A percentile compares a stretch with the other conserved stretches of the same genome.
phyloP scores from a whole-genome alignment of 2,329 filamentous ascomycete genomes.

The Sporothrix pallida region DNA sequence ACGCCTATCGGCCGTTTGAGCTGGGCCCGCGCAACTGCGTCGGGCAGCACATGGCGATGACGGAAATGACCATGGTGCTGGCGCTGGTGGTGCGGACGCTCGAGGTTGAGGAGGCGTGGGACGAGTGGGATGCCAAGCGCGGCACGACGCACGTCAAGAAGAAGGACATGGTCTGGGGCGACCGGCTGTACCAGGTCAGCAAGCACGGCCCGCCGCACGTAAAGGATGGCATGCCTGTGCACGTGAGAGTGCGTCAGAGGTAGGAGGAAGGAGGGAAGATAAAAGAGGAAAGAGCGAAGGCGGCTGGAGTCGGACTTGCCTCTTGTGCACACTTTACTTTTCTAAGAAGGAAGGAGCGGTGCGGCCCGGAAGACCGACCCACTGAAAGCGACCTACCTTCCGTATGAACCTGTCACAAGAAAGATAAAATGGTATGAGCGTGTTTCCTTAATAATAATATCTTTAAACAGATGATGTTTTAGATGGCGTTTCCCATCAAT shows the following conservation, averaged over 20 bases:
- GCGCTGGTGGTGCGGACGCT: constrained; percentile 34
- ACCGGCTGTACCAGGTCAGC: constrained; percentile 44
- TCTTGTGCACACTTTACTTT: too few relatives aligned
- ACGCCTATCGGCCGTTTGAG: constrained; percentile 62
- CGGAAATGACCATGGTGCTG: constrained; percentile 35
- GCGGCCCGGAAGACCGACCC: too few relatives aligned
- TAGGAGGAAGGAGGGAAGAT: background rate
- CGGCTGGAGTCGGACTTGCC: too few relatives aligned
- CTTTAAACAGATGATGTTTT: too few relatives aligned
- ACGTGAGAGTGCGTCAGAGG: constrained; percentile 41
- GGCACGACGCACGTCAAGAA: constrained; percentile 30
- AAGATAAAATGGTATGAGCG: too few relatives aligned
- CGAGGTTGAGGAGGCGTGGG: constrained; percentile 36
- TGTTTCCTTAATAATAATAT: too few relatives aligned
- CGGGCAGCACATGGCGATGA: constrained; percentile 50
- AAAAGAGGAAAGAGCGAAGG: too few relatives aligned
- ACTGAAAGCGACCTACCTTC: too few relatives aligned
- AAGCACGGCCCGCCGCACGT: constrained; percentile 42
- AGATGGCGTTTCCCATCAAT: too few relatives aligned
- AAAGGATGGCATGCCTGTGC: constrained; percentile 50
- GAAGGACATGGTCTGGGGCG: constrained; percentile 42
- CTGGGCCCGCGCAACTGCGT: constrained; percentile 61
- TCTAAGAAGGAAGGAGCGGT: too few relatives aligned
- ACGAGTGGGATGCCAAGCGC: constrained; percentile 39
- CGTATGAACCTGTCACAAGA: too few relatives aligned